Conservation (phyloP, 345 rosid genomes). For the Gossypium rotundifolium region DNA sequence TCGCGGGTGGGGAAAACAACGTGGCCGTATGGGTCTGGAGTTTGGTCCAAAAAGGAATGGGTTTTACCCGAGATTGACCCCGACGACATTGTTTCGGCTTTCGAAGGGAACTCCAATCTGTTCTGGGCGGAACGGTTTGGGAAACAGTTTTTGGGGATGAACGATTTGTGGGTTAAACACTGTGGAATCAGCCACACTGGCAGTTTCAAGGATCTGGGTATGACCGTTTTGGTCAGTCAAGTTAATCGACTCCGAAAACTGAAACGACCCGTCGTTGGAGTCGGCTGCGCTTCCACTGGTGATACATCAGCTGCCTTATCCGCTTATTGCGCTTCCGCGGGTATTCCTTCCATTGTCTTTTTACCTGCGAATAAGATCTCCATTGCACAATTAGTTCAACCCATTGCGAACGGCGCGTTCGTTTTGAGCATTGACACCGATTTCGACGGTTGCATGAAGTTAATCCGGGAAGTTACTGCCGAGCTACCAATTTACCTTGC, state of each 20-base stretch:
- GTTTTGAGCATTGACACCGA: slow-evolving; percentile 84
- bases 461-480: slow-evolving; percentile 72
- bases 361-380: slow-evolving; percentile 83
- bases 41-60: slow-evolving; percentile 94
- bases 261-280: slow-evolving; percentile 73
- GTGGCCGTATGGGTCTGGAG: slow-evolving; percentile 89
- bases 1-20: slow-evolving; percentile 79
- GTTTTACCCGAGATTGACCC: slow-evolving; percentile 76
- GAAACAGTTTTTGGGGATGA: slow-evolving; percentile 65
- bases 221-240: slow-evolving; percentile 92
- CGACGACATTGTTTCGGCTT: slow-evolving; percentile 85
- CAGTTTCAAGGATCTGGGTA: slow-evolving; percentile 86
- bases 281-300: slow-evolving; percentile 92
- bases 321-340: slow-evolving; percentile 84
- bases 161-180: slow-evolving; percentile 88
- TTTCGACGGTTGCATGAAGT: slow-evolving; percentile 90
- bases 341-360: slow-evolving; percentile 85
- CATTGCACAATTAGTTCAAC: slow-evolving; percentile 90
- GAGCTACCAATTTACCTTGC: slow-evolving; percentile 84
- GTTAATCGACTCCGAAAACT: slow-evolving; percentile 72
- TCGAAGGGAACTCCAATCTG: slow-evolving; percentile 82
- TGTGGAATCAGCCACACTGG: slow-evolving; percentile 94
- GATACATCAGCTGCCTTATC: slow-evolving; percentile 88
- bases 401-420: slow-evolving; percentile 89
- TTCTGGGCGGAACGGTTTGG: slow-evolving; percentile 95